These are phyloP conservation scores for Penicillium argentinense DNA, from an alignment of 495 filamentous ascomycete genomes.

Conservation along the genomic window DNA sequence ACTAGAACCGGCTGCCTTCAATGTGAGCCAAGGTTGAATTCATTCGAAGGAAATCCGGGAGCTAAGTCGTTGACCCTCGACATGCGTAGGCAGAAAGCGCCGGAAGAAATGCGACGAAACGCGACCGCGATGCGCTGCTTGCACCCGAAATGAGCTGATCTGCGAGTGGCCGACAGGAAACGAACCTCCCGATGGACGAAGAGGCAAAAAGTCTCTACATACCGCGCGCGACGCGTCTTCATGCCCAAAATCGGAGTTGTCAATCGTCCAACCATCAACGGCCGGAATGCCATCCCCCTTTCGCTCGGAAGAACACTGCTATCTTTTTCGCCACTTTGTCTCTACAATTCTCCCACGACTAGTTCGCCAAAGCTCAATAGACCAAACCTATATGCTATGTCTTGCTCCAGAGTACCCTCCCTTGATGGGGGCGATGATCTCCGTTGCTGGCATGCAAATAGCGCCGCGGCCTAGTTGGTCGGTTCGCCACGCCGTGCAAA, in stretches of 20 bases:
- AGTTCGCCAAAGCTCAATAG: constrained; percentile 9
- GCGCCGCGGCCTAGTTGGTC: constrained; percentile 4
- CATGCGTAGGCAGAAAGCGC: constrained; percentile 9
- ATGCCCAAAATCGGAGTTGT: not conserved
- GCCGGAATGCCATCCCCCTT: constrained; percentile 11
- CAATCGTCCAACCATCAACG: constrained; percentile 2
- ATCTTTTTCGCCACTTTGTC: constrained; percentile 11
- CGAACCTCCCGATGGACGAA: not conserved
- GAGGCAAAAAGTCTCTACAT: not conserved
- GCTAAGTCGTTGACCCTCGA: not conserved
- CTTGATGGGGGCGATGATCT: constrained; percentile 15
- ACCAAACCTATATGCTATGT: constrained; percentile 12
- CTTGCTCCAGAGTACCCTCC: constrained; percentile 14
- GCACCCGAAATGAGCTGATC: constrained; percentile 7
- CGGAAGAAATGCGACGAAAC: constrained; percentile 20
- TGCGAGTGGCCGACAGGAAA: constrained; percentile 12
- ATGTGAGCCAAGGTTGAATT: not conserved
- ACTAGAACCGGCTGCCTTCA: constrained; percentile 12
- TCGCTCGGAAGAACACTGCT: constrained; percentile 8
- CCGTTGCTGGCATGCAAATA: constrained; percentile 13
- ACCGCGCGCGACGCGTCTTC: not conserved
- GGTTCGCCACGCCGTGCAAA: constrained; percentile 4
- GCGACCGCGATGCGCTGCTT: constrained; percentile 9
- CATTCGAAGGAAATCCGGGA: not conserved
- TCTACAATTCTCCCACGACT: constrained; percentile 9